A percentile compares a stretch with the other conserved stretches of the same genome.
Conservation (phyloP, 148 eudicot genomes). For the Rhododendron griersonianum region DNA sequence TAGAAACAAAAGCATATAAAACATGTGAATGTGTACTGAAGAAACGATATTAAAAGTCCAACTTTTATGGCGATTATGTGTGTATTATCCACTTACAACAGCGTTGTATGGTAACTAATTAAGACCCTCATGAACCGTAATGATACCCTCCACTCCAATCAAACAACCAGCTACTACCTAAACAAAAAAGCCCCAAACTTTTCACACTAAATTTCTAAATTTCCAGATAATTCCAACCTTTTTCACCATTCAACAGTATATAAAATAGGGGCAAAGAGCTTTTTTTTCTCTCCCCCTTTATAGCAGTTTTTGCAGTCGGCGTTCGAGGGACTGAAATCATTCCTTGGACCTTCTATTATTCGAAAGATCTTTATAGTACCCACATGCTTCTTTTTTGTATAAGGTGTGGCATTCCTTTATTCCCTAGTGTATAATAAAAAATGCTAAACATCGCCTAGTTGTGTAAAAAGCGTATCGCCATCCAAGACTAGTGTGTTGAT, state of each 20-base stretch:
- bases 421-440: background rate
- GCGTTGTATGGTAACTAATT: background rate
- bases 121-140: background rate
- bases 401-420: background rate
- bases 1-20: background rate
- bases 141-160: background rate
- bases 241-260: background rate
- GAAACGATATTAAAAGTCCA: background rate
- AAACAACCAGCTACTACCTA: background rate
- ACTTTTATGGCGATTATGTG: background rate
- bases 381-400: background rate
- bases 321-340: background rate
- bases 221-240: background rate
- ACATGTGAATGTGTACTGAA: background rate
- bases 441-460: background rate
- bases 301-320: background rate
- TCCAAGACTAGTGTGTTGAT: background rate
- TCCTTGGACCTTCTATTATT: background rate
- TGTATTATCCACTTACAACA: background rate
- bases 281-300: background rate
- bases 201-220: background rate
- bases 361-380: background rate
- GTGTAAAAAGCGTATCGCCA: background rate
- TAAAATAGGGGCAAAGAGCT: background rate
- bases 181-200: constrained; percentile 3